Percentiles rank a stretch among this genome's conserved stretches.
Evolutionary conservation across 2,329 filamentous ascomycete genomes (phyloP).

Genomic region (Ampelomyces quisqualis): DNA sequence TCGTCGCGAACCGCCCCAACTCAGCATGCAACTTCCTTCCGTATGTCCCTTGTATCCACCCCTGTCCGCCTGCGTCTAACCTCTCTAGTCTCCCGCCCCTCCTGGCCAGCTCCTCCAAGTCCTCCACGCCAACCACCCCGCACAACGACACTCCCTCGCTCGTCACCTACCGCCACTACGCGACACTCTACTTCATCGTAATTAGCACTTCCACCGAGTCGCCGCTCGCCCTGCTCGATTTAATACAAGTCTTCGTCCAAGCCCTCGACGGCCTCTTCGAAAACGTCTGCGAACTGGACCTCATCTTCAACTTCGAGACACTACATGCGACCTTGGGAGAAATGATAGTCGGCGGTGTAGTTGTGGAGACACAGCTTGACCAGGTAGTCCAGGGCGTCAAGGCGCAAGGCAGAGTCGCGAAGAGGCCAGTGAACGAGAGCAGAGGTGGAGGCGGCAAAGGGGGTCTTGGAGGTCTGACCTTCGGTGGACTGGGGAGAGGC

Average conservation of each 20-base stretch:
- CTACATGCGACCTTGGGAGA: slow-evolving; percentile 86
- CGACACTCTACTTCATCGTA: slow-evolving; percentile 97
- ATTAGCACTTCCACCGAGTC: slow-evolving; percentile 97
- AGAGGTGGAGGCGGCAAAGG: slow-evolving; percentile 30
- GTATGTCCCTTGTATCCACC: slow-evolving; percentile 38
- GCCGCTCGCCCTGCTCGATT: slow-evolving; percentile 88
- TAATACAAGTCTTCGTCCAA: slow-evolving; percentile 98
- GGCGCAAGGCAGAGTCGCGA: slow-evolving; percentile 72
- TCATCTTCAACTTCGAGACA: slow-evolving; percentile 99
- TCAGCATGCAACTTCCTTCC: slow-evolving; percentile 98
- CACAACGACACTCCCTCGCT: slow-evolving; percentile 90
- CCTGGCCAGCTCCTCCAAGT: slow-evolving; percentile 53
- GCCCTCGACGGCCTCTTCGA: slow-evolving; percentile 92
- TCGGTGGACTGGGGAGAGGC: slow-evolving; percentile 33
- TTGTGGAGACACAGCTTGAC: slow-evolving; percentile 88
- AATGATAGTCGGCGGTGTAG: slow-evolving; percentile 94
- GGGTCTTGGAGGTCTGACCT: slow-evolving; percentile 21
- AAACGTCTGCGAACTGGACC: slow-evolving; percentile 95
- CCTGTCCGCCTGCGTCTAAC: slow-evolving; percentile 38
- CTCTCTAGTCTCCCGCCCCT: slow-evolving; percentile 63
- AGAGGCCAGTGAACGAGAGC: slow-evolving; percentile 74
- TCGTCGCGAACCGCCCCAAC: slow-evolving; percentile 87
- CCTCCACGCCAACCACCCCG: slow-evolving; percentile 54
- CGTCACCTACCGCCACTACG: slow-evolving; percentile 97
- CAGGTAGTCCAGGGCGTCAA: slow-evolving; percentile 83